Conservation (phyloP, 768 basidiomycete genomes). For the Lentinula sp. region DNA sequence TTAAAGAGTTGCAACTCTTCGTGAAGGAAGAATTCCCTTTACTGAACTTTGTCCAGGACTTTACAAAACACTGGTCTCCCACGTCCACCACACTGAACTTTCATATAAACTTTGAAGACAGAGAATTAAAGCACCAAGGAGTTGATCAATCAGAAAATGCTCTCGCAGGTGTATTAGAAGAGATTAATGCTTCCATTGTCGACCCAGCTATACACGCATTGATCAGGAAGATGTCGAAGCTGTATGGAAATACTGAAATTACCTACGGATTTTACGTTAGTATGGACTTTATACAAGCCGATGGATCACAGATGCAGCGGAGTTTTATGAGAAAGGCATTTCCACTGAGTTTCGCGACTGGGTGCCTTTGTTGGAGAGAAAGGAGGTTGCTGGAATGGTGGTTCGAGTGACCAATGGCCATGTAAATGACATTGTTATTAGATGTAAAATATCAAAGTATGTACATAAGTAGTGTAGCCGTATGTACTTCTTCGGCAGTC, state of each 20-base stretch:
- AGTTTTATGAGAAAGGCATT: neutral
- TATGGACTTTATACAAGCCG: constrained; percentile 1
- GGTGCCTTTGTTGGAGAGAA: neutral
- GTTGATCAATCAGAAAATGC: neutral
- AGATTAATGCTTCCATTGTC: neutral
- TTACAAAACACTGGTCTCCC: neutral
- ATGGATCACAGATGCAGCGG: neutral
- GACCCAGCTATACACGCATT: neutral
- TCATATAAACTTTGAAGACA: neutral
- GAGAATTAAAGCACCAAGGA: neutral
- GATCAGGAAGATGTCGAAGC: neutral
- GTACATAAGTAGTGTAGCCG: no score
- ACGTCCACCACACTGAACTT: neutral
- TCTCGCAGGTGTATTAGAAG: neutral
- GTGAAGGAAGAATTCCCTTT: neutral
- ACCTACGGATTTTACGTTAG: neutral
- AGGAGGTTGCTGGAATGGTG: neutral
- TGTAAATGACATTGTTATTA: no score
- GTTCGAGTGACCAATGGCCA: neutral
- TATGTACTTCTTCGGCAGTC: no score
- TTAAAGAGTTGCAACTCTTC: neutral
- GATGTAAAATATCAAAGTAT: no score
- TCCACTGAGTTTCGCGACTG: neutral
- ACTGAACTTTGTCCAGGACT: neutral
- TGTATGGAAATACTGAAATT: neutral